A percentile compares a stretch with the other conserved stretches of the same genome.
Conservation (phyloP, 345 rosid genomes). For the Rhizophora mangle region DNA sequence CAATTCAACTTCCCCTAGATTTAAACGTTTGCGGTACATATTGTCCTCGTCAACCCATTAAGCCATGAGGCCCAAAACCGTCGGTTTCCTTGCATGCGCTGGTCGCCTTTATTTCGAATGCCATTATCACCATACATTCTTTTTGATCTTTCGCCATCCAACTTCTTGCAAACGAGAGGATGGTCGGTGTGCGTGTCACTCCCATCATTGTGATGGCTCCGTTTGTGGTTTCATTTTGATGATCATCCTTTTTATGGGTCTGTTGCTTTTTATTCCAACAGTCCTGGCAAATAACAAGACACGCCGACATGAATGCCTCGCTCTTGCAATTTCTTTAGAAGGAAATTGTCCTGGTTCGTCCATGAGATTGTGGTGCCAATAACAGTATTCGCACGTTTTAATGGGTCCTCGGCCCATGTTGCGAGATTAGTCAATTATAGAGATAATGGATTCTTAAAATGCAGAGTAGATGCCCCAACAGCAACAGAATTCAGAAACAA, state of each 20-base stretch:
- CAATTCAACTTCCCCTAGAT: too few relatives aligned
- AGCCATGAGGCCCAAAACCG: too few relatives aligned
- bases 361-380: background rate
- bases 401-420: conserved; percentile 1
- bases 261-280: background rate
- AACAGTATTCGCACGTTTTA: background rate
- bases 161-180: too few relatives aligned
- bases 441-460: conserved; percentile 5
- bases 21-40: too few relatives aligned
- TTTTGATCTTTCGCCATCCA: too few relatives aligned
- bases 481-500: conserved; percentile 3
- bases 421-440: conserved; percentile 15
- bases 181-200: background rate
- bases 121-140: too few relatives aligned
- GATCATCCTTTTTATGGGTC: background rate
- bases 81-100: too few relatives aligned
- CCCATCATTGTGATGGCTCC: background rate
- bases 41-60: too few relatives aligned
- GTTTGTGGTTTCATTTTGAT: background rate
- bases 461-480: background rate
- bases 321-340: background rate
- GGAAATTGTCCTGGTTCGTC: background rate
- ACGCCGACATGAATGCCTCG: too few relatives aligned
- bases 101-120: too few relatives aligned
- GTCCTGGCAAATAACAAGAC: background rate